Evolutionary conservation across 2,329 filamentous ascomycete genomes (phyloP).

Genomic region (Ceratocystis diversiconidia): DNA sequence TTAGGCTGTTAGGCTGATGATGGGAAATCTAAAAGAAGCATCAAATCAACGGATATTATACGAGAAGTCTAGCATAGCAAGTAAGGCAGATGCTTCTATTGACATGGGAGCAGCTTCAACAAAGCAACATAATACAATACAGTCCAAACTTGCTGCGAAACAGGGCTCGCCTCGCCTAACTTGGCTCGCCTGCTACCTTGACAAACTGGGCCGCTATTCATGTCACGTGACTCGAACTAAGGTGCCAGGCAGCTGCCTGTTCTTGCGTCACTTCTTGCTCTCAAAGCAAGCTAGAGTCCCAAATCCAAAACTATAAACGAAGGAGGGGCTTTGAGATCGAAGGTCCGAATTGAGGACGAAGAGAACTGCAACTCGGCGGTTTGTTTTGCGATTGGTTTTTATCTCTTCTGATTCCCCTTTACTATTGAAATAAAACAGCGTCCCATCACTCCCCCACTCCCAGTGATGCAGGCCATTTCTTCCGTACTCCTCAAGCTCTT

Average conservation of each 20-base stretch:
- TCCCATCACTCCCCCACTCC: background rate
- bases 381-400: background rate
- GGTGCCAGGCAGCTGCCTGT: background rate
- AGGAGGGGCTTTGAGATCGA: conserved; percentile 1
- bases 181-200: too few relatives aligned
- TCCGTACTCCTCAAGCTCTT: background rate
- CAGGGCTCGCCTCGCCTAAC: too few relatives aligned
- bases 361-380: background rate
- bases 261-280: background rate
- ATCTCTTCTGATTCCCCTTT: background rate
- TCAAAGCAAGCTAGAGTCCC: background rate
- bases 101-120: too few relatives aligned
- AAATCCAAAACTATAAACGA: background rate
- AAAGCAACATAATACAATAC: too few relatives aligned
- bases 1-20: background rate
- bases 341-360: background rate
- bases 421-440: background rate
- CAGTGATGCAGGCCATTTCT: conserved; percentile 2
- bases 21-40: background rate
- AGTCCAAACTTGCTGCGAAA: too few relatives aligned
- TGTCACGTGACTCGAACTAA: background rate
- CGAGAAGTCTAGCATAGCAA: too few relatives aligned
- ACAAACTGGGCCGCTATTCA: too few relatives aligned
- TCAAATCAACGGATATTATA: background rate
- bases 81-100: too few relatives aligned